Evolutionary conservation across 2,329 filamentous ascomycete genomes (phyloP).

Genomic region (Zopfia rhizophila): DNA sequence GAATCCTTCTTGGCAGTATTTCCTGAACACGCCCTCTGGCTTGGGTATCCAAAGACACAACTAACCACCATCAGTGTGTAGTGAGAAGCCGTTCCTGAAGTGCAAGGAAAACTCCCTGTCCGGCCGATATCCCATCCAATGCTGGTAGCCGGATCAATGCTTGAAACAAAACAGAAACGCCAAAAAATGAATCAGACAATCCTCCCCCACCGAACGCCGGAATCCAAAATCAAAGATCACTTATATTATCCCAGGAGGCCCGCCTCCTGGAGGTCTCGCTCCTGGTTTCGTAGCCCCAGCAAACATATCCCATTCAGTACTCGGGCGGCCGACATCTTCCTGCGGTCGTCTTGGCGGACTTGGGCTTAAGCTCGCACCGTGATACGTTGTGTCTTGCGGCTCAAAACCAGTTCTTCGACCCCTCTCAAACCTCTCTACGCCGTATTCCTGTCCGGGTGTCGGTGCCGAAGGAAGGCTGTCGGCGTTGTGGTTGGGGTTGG

Average conservation of each 20-base stretch:
- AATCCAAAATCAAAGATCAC: not conserved
- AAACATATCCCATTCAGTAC: conserved; percentile 38
- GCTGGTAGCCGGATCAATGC: no score
- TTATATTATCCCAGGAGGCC: conserved; percentile 11
- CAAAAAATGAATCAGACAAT: conserved; percentile 6
- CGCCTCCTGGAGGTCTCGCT: conserved; percentile 8
- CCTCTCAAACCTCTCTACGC: conserved; percentile 21
- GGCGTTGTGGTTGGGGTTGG: conserved; percentile 20
- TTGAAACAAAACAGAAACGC: no score
- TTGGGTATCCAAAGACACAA: no score
- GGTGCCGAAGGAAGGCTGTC: conserved; percentile 35
- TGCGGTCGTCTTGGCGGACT: not conserved
- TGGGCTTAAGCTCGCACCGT: conserved; percentile 9
- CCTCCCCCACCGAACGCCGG: no score
- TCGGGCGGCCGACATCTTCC: conserved; percentile 16
- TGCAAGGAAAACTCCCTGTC: no score
- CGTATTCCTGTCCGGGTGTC: conserved; percentile 38
- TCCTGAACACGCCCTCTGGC: no score
- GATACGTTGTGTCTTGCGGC: conserved; percentile 31
- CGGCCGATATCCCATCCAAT: no score
- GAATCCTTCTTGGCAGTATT: no score
- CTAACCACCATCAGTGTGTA: no score
- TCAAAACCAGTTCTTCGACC: conserved; percentile 28
- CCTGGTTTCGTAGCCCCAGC: conserved; percentile 26
- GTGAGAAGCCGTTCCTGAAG: no score